Evolutionary conservation across 2,329 filamentous ascomycete species (phyloP).

Genomic region (Huntiella bhutanensis): DNA sequence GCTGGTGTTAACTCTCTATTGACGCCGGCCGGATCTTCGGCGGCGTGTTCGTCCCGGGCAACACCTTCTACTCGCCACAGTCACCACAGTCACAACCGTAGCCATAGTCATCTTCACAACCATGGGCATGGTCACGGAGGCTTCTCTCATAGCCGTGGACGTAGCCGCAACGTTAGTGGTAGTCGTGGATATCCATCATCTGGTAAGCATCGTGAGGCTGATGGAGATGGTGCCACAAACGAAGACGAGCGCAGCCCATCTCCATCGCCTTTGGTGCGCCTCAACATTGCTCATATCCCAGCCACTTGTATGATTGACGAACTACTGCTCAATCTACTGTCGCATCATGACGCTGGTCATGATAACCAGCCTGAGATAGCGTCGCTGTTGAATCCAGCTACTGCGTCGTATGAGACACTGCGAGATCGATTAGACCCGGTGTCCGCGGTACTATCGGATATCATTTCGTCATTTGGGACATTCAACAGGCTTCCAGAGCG

Average conservation of each 20-base stretch:
- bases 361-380: constrained; percentile 9
- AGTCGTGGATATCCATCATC: background rate
- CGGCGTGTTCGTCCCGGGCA: background rate
- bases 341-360: constrained; percentile 1
- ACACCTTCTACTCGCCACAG: background rate
- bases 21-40: background rate
- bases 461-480: constrained; percentile 65
- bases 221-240: background rate
- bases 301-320: constrained; percentile 9
- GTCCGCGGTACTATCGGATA: constrained; percentile 71
- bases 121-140: background rate
- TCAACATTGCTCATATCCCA: constrained; percentile 4
- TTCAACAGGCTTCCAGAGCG: constrained; percentile 63
- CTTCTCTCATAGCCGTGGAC: background rate
- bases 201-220: background rate
- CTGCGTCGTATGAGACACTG: constrained; percentile 1
- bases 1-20: background rate
- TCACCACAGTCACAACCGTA: background rate
- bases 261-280: background rate
- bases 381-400: constrained; percentile 2
- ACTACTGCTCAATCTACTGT: constrained; percentile 7
- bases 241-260: background rate
- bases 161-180: background rate
- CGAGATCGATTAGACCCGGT: constrained; percentile 25
- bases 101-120: background rate